Percentiles rank a stretch among this genome's conserved stretches.
Conservation (phyloP, 495 filamentous ascomycete genomes). For the Xylaria bambusicola region DNA sequence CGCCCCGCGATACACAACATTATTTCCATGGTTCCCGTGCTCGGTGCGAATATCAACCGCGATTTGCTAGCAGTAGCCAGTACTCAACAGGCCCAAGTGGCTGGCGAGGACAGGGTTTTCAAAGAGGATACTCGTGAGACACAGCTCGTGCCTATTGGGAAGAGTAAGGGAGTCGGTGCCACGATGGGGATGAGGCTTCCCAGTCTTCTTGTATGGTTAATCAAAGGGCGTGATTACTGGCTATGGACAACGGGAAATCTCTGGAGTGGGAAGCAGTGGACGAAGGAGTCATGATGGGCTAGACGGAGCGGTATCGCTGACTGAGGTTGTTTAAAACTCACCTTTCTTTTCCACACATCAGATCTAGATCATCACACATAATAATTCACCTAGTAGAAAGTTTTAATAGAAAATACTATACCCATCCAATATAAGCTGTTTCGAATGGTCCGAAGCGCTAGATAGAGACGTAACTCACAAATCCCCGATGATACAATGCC, state of each 20-base stretch:
- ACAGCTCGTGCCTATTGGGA: conserved; percentile 57
- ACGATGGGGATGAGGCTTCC: conserved; percentile 56
- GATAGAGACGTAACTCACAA: background rate
- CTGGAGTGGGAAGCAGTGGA: conserved; percentile 57
- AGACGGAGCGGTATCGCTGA: background rate
- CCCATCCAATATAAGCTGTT: too few species aligned
- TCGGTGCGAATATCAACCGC: conserved; percentile 34
- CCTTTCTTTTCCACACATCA: background rate
- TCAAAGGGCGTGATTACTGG: conserved; percentile 67
- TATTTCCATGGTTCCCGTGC: conserved; percentile 31
- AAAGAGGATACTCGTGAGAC: conserved; percentile 48
- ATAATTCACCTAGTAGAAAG: background rate
- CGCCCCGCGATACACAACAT: conserved; percentile 34
- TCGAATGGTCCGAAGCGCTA: background rate
- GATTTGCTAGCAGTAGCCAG: conserved; percentile 32
- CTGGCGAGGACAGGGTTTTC: conserved; percentile 27
- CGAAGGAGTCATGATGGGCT: conserved; percentile 46
- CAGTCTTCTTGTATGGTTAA: conserved; percentile 56
- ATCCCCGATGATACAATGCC: background rate
- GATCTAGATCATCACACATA: background rate
- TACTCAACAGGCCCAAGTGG: conserved; percentile 28
- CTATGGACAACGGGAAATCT: conserved; percentile 48
- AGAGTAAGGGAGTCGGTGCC: conserved; percentile 54
- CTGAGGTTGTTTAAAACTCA: background rate
- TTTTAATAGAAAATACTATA: too few species aligned